phyloP scores from a whole-genome alignment of 371 early-diverging fungal genomes.

The Scutellospora calospora region DNA sequence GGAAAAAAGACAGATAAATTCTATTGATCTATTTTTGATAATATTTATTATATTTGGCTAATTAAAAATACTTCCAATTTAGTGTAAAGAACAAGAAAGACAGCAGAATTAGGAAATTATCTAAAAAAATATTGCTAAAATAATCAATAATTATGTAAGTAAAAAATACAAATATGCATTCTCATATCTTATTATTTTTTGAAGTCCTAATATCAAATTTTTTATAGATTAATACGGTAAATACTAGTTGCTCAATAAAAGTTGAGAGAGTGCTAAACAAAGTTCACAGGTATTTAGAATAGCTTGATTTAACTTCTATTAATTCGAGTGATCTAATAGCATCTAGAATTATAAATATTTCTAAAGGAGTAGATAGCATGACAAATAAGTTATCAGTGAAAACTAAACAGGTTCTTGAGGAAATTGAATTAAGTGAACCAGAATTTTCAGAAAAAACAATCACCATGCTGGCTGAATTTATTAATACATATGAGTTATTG shows the following conservation, averaged over 20 bases:
- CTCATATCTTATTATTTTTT: neutral
- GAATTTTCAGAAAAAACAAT: neutral
- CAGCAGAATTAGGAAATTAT: neutral
- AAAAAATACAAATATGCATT: neutral
- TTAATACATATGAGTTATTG: neutral
- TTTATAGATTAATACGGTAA: neutral
- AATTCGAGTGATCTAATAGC: neutral
- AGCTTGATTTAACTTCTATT: neutral
- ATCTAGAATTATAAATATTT: neutral
- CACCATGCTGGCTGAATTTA: neutral
- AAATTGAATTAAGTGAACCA: slow-evolving; percentile 5
- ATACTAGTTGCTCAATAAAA: neutral
- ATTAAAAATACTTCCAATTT: neutral
- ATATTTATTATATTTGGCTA: neutral
- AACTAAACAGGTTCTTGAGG: neutral
- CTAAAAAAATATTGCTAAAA: neutral
- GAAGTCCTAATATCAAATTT: neutral
- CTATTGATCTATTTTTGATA: neutral
- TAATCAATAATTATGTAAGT: neutral
- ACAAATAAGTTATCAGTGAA: neutral
- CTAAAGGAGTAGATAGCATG: slow-evolving; percentile 4
- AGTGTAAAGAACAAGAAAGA: neutral
- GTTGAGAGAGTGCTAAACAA: neutral
- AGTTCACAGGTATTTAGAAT: neutral
- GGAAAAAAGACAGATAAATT: neutral